Evolutionary conservation across 2,329 filamentous ascomycete species (phyloP), one percentile per base, ranked within the genome.

Genomic region (Trichoderma aggressivum): DNA sequence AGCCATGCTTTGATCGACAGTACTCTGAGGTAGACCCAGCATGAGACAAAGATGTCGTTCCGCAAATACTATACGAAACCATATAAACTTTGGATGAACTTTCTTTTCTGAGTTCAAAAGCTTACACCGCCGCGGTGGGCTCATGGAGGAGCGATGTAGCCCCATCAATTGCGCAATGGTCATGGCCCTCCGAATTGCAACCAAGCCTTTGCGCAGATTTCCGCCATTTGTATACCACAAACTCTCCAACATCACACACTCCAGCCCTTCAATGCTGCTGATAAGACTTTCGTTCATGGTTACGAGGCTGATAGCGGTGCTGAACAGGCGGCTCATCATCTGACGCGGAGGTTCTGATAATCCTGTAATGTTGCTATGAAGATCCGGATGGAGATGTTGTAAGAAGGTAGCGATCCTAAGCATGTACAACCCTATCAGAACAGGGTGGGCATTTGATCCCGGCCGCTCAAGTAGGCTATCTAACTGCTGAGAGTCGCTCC

Each of bases 1-100:
- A 21, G 43, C 43, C 43, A 50, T 50, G 21, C 58, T 62, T 6
- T 50, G 72, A n/a, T 76, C 77, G 0, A 75, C 43, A 0, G 75
- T 77, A 28, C 76, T 78, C 10, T 78, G 78, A 0, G 82, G 80
- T 1, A 84, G 76, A 4, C 82, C 82, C 1, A 85, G 76, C 74
- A 84, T 79, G 2, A 85, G 74, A 14, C 76, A 81, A 1, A 84
- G 73, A 11, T 80, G 77, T 4, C 81, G 79, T 36, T 85, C 83
- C 12, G 78, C 74, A 14, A 74, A 78, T 1, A 82, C 73, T 11
- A 84, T 77, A 0, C 81, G 79, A 36, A 79, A 80, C 82, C 83
- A 84, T 26, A 83, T 50, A 18, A 74, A 72, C 7, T 74, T 50
- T 8, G 74, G 72, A 7, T 75, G 32, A 10, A 43, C 59, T 2